phyloP scores from a whole-genome alignment of 2,329 filamentous ascomycete species.

The Cladosporium oxysporum region DNA sequence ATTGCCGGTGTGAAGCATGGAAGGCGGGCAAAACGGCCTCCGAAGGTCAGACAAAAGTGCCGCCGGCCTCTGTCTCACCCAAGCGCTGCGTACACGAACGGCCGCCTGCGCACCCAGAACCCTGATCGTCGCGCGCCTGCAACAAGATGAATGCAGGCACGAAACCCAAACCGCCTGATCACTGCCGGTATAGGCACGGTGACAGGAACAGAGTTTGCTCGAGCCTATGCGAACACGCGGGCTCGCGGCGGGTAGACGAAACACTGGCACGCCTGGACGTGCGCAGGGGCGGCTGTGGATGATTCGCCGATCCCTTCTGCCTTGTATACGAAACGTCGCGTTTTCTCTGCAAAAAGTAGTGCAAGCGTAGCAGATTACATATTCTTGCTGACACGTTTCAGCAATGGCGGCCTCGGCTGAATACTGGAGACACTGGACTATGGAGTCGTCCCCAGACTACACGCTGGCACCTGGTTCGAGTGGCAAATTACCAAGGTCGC shows the following conservation, averaged over 20 bases:
- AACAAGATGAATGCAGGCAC: conserved; percentile 15
- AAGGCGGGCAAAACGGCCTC: conserved; percentile 7
- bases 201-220: conserved; percentile 19
- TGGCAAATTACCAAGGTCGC: conserved; percentile 18
- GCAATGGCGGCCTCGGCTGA: conserved; percentile 1
- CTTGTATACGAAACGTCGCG: conserved; percentile 10
- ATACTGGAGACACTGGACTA: neutral
- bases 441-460: conserved; percentile 10
- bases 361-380: neutral
- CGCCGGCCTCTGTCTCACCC: conserved; percentile 13
- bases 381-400: conserved; percentile 1
- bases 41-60: conserved; percentile 8
- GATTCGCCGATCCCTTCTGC: neutral
- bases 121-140: conserved; percentile 19
- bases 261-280: conserved; percentile 14
- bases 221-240: conserved; percentile 18
- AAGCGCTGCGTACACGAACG: conserved; percentile 14
- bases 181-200: conserved; percentile 6
- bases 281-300: conserved; percentile 13
- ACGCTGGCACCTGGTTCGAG: conserved; percentile 11
- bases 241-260: conserved; percentile 9
- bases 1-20: conserved; percentile 14
- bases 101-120: conserved; percentile 9
- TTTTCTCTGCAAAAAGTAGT: conserved; percentile 15
- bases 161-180: conserved; percentile 3